Conservation (phyloP, 2,329 filamentous ascomycete genomes). For the Colletotrichum gloeosporioides region DNA sequence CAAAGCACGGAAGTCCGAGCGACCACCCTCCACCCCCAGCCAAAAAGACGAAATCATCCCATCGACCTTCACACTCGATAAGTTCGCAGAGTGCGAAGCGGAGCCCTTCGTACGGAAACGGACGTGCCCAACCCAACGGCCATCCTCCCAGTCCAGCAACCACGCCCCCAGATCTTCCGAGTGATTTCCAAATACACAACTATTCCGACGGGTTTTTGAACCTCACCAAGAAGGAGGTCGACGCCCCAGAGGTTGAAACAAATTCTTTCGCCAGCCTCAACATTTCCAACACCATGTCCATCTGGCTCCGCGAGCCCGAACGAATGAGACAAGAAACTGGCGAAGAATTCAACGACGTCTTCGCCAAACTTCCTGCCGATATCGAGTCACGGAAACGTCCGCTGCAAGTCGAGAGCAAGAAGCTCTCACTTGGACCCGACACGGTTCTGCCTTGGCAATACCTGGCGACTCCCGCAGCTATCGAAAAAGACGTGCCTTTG, state of each 20-base stretch:
- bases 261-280: slow-evolving; percentile 81
- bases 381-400: slow-evolving; percentile 47
- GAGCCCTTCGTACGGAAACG: slow-evolving; percentile 68
- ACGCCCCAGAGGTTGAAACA: slow-evolving; percentile 65
- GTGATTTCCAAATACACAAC: slow-evolving; percentile 68
- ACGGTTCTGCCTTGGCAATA: slow-evolving; percentile 73
- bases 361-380: slow-evolving; percentile 57
- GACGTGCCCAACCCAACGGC: slow-evolving; percentile 60
- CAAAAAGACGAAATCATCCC: slow-evolving; percentile 83
- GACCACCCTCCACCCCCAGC: slow-evolving; percentile 62
- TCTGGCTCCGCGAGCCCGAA: slow-evolving; percentile 79
- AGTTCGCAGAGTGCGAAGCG: slow-evolving; percentile 71
- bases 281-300: slow-evolving; percentile 75
- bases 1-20: slow-evolving; percentile 51
- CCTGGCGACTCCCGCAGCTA: slow-evolving; percentile 56
- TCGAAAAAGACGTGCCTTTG: slow-evolving; percentile 62
- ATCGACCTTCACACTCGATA: slow-evolving; percentile 79
- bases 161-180: slow-evolving; percentile 69
- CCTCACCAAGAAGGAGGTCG: slow-evolving; percentile 69
- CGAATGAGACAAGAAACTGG: slow-evolving; percentile 72
- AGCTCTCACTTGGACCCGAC: slow-evolving; percentile 50
- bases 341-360: slow-evolving; percentile 70
- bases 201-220: slow-evolving; percentile 80
- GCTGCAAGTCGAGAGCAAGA: slow-evolving; percentile 58
- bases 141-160: slow-evolving; percentile 79